These are phyloP conservation scores for Fusarium tuaranense DNA, from an alignment of 2,329 filamentous ascomycete genomes.

Conservation along the genomic window DNA sequence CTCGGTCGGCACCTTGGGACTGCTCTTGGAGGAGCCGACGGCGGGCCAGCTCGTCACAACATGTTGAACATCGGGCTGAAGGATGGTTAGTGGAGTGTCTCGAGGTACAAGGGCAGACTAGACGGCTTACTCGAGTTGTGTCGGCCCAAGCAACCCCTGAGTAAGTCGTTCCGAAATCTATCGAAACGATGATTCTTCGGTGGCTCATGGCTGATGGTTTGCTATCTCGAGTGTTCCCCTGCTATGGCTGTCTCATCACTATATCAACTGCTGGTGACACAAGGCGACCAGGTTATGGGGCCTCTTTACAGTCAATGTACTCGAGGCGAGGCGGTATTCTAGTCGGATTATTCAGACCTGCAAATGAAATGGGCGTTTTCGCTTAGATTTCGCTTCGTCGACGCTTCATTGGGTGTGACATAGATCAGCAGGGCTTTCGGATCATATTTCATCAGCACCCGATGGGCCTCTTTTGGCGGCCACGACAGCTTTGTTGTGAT, in stretches of 20 bases:
- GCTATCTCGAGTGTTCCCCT: slow-evolving; percentile 19
- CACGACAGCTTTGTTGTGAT: slow-evolving; percentile 18
- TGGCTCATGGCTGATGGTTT: slow-evolving; percentile 45
- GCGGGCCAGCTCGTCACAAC: slow-evolving; percentile 60
- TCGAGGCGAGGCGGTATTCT: slow-evolving; percentile 18
- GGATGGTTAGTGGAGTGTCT: slow-evolving; percentile 38
- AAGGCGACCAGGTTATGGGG: slow-evolving; percentile 24
- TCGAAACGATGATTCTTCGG: slow-evolving; percentile 62
- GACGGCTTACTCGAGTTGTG: slow-evolving; percentile 50
- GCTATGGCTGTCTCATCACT: slow-evolving; percentile 34
- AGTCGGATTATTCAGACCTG: slow-evolving; percentile 20
- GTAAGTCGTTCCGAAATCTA: slow-evolving; percentile 69
- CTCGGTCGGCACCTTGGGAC: slow-evolving; percentile 62
- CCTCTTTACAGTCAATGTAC: slow-evolving; percentile 11
- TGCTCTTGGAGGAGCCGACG: slow-evolving; percentile 46
- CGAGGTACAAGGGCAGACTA: slow-evolving; percentile 1
- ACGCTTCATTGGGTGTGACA: slow-evolving; percentile 26
- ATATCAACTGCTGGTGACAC: slow-evolving; percentile 36
- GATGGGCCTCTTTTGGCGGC: slow-evolving; percentile 26
- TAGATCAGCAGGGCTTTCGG: slow-evolving; percentile 27
- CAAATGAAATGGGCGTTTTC: slow-evolving; percentile 21
- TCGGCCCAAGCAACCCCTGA: slow-evolving; percentile 66
- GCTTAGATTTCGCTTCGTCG: slow-evolving; percentile 33
- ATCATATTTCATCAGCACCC: slow-evolving; percentile 34
- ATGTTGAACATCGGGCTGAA: slow-evolving; percentile 54